Percentiles rank a stretch among this genome's conserved stretches.
phyloP scores from a whole-genome alignment of 257 asterid species.

The Solanum neorickii region DNA sequence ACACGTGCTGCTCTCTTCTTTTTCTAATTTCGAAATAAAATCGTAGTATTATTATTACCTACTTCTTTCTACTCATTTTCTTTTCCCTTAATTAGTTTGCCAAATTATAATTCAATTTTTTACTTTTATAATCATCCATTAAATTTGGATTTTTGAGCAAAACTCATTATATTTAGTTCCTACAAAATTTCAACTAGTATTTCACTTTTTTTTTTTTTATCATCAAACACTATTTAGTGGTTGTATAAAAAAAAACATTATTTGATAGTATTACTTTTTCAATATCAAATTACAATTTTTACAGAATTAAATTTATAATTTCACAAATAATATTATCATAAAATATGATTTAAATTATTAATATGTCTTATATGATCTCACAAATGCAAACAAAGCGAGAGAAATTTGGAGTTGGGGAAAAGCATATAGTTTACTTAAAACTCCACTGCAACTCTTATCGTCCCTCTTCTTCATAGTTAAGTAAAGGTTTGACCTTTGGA shows the following conservation, averaged over 20 bases:
- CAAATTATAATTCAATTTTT: not conserved
- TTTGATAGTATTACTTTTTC: not conserved
- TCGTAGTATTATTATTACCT: not conserved
- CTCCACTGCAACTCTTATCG: not conserved
- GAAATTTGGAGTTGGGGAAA: not conserved
- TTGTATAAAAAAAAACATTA: too few relatives aligned
- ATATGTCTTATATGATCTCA: too few relatives aligned
- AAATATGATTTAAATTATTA: too few relatives aligned
- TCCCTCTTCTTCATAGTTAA: not conserved
- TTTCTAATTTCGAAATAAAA: not conserved
- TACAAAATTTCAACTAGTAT: not conserved
- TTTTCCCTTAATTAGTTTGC: not conserved
- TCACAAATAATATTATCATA: too few relatives aligned
- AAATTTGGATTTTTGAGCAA: not conserved
- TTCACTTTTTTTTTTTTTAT: too few relatives aligned
- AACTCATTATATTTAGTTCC: too few relatives aligned
- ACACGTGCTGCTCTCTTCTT: not conserved
- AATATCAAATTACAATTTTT: too few relatives aligned
- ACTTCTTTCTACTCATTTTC: not conserved
- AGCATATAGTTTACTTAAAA: not conserved
- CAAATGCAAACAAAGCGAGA: too few relatives aligned
- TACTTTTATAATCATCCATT: not conserved
- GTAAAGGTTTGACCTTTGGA: not conserved
- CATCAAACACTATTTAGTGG: too few relatives aligned
- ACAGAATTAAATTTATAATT: too few relatives aligned